These are phyloP conservation scores for Irpex sp. DNA, from an alignment of 1,284 basidiomycete genomes.

Conservation along the genomic window DNA sequence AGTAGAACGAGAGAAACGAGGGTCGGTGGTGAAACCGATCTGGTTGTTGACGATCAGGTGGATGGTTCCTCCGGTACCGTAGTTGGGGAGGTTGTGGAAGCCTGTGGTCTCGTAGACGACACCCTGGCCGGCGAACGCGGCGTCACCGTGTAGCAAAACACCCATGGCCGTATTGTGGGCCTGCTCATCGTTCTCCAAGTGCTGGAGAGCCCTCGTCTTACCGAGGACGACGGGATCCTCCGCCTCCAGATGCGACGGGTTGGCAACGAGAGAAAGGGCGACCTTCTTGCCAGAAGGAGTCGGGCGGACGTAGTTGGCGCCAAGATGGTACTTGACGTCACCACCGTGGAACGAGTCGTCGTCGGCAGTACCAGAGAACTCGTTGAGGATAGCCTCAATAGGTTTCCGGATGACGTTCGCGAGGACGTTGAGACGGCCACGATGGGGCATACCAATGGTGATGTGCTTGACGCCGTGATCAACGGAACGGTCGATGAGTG, in stretches of 20 bases:
- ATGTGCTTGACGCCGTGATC: conserved; percentile 95
- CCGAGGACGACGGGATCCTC: conserved; percentile 98
- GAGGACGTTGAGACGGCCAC: conserved; percentile 96
- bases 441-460: conserved; percentile 99
- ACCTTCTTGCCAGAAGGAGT: conserved; percentile 99
- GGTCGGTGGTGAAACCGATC: conserved; percentile 99
- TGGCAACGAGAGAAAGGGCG: conserved; percentile 95
- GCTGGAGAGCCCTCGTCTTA: conserved; percentile 95
- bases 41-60: conserved; percentile 99
- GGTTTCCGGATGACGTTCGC: conserved; percentile 99
- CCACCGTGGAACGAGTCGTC: conserved; percentile 83
- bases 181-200: conserved; percentile 87
- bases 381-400: conserved; percentile 96
- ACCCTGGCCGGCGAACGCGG: conserved; percentile 98
- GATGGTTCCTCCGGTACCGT: conserved; percentile 97
- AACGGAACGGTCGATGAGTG: conserved; percentile 96
- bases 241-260: conserved; percentile 97
- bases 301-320: conserved; percentile 98
- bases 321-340: conserved; percentile 99
- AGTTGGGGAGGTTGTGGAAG: conserved; percentile 92
- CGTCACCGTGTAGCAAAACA: conserved; percentile 96
- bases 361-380: conserved; percentile 80
- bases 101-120: conserved; percentile 99
- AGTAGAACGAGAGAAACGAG: conserved; percentile 95
- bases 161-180: conserved; percentile 85